Evolutionary conservation across 352 stramenopile species (phyloP), one percentile per base, ranked within the genome.

Genomic region (Bremia lactucae): DNA sequence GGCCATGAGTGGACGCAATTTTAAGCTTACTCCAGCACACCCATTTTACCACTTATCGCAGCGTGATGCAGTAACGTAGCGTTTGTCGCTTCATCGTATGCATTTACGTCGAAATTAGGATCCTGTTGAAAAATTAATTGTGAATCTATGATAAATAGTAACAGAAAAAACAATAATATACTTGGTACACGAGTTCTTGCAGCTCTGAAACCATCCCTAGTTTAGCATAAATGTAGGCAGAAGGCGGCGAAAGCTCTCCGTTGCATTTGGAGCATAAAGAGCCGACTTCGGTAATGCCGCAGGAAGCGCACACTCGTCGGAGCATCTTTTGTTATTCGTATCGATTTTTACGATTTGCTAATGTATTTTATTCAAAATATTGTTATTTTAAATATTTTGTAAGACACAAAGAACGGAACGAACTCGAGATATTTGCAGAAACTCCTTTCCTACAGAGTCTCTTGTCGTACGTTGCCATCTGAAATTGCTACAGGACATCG

Each of bases 1-100:
- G 20, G 24, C 21, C 13, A 37, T 41, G 18, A 21, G 24, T n/a
- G 29, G 21, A 13, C 7, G 26, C 7, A 0, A 20, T 19, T 28
- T n/a, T 21, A 34, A 22, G 55, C 59, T 19, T 53, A 89, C 70
- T 87, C 73, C 16, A 87, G 42, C 6, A 87, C 53, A 7, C 75
- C 65, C 70, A 87, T 86, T 50, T 84, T 85, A 50, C 65, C 81
- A 60, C 81, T 87, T 20, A 84, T 68, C n/a, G 72, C 71, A 14
- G 77, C 77, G 46, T 81, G 61, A 49, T 89, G 77, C n/a, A 89
- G 53, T 33, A 89, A 20, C 25, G 77, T 89, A 16, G 77, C 73
- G 20, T 81, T 63, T 16, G 72, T 66, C 9, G 49, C 36, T 47
- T 59, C 37, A 33, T 87, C 72, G 2, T 52, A 41, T 43, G 56